Base-by-base conservation (phyloP, 768 basidiomycete species). In the Leccinum rimulosum region DNA sequence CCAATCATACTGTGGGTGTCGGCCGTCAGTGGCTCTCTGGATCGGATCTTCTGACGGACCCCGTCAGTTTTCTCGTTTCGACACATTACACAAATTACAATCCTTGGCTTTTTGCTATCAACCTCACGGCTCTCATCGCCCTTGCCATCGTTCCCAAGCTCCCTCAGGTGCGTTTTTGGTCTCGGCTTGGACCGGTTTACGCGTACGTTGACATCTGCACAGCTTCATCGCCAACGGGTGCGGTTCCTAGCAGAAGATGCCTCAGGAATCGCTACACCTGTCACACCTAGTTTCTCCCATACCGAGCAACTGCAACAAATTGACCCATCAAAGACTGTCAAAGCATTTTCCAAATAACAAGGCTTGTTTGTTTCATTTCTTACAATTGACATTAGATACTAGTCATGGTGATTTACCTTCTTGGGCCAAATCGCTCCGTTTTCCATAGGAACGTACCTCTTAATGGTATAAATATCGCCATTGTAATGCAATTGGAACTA, bases 21-120 rank as follows among this genome's bases (percentile, higher is more conserved):
- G 2, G 8, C 56, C 38, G 50, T 49, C 57, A 45, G 54, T 33
- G 12, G 10, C 27, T 11, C 31, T 43, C 35, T 35, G 15, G 48
- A 4, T 45, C 49, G 11, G 28, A 9, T 49, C 36, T 52, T 10
- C 28, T 55, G 50, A 56, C 57, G 31, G 25, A 15, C 48, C 22
- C 17, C 54, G 25, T 52, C 64, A 98, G 96, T 33, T 99, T 99
- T 78, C 82, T 99, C 28, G 87, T 91, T 43, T 98, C 97, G 17
- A 99, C 97, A 1, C 97, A 99, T 72, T 99, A 98, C 80, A 98
- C 95, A 17, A 87, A 93, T 67, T 99, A 98, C 75, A 87, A 99
- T 65, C 94, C 92, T 9, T 94, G 91, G 83, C 67, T 96, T 54
- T 99, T 99, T 71, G 86, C 90, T 35, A 77, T 99, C 69, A 98